Percentiles rank a stretch among this genome's conserved stretches.
These are phyloP conservation scores for Candida suzukii DNA, from an alignment of 805 yeast genomes.

Conservation along the genomic window DNA sequence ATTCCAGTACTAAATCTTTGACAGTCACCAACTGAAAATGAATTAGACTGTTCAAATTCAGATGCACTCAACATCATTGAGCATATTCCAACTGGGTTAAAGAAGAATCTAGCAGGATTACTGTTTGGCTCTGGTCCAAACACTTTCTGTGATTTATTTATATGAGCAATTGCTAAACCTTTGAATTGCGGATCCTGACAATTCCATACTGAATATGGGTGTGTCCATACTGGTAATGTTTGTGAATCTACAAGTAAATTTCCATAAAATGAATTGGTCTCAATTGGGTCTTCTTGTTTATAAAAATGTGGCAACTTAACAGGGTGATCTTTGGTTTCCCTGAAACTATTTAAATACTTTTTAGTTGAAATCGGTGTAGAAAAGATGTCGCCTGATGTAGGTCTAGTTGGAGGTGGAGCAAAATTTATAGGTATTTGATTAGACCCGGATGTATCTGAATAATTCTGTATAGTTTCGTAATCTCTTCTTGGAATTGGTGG, in stretches of 20 bases:
- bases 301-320: conserved; percentile 51
- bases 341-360: conserved; percentile 15
- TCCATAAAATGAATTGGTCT: conserved; percentile 75
- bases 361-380: conserved; percentile 11
- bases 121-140: conserved; percentile 56
- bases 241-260: conserved; percentile 64
- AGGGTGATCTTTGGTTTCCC: conserved; percentile 59
- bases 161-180: conserved; percentile 68
- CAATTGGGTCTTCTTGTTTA: conserved; percentile 40
- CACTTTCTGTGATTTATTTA: conserved; percentile 51
- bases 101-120: conserved; percentile 42
- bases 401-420: background rate
- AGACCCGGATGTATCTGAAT: too few species aligned
- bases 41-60: conserved; percentile 27
- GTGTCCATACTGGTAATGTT: conserved; percentile 69
- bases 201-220: conserved; percentile 74
- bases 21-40: conserved; percentile 23
- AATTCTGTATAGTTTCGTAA: conserved; percentile 9
- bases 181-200: conserved; percentile 29
- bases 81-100: conserved; percentile 63
- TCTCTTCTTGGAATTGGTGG: conserved; percentile 21
- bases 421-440: too few species aligned
- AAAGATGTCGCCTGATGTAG: conserved; percentile 11
- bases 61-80: conserved; percentile 46
- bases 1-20: conserved; percentile 25